Percentiles rank a stretch among this genome's conserved stretches.
Evolutionary conservation across 495 filamentous ascomycete genomes (phyloP).

Genomic region (Astrocystis sublimbata): DNA sequence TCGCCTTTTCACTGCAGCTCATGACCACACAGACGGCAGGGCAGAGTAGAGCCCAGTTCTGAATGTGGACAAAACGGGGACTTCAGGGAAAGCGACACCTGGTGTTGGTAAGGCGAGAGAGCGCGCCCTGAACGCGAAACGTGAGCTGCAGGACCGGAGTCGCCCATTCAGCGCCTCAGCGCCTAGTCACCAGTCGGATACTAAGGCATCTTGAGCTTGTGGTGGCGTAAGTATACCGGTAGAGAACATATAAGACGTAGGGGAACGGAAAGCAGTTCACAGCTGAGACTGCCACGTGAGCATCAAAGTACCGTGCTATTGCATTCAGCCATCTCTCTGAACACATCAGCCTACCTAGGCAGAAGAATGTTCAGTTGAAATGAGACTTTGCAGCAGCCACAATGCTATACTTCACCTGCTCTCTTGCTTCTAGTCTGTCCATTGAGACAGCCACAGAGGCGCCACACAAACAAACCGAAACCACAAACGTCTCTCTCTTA

Average conservation of each 20-base stretch:
- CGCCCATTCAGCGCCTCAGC: neutral
- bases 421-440: neutral
- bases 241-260: neutral
- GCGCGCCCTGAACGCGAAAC: slow-evolving; percentile 8
- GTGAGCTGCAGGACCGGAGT: slow-evolving; percentile 8
- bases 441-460: neutral
- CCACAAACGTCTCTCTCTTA: neutral
- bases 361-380: neutral
- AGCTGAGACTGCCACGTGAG: neutral
- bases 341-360: too few relatives aligned
- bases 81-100: neutral
- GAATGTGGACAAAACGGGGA: neutral
- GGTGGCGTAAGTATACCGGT: neutral
- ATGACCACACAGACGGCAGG: neutral
- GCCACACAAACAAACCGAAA: neutral
- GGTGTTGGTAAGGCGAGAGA: neutral
- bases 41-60: neutral
- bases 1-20: neutral
- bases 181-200: slow-evolving; percentile 10
- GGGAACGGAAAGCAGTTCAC: neutral
- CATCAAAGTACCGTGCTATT: neutral
- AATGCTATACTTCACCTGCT: neutral
- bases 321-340: neutral
- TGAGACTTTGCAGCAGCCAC: neutral
- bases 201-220: slow-evolving; percentile 3